Percentiles rank a stretch among this genome's conserved stretches.
phyloP scores from a whole-genome alignment of 371 early-diverging fungal genomes.

The Lichtheimia ramosa region DNA sequence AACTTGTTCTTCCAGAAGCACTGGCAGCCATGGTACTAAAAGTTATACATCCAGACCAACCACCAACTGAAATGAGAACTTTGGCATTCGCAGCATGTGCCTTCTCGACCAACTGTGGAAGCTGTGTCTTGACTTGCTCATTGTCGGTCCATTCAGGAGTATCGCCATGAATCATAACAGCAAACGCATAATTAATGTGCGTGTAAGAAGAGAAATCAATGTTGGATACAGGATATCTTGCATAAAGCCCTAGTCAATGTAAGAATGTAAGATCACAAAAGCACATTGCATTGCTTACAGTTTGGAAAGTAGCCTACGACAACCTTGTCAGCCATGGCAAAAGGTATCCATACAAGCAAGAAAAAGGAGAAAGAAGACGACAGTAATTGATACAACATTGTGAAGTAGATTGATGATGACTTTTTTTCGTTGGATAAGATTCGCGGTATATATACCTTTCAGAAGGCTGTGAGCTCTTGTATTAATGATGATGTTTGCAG shows the following conservation, averaged over 20 bases:
- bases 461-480: too few relatives aligned
- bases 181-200: slow-evolving; percentile 61
- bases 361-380: too few relatives aligned
- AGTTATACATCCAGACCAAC: slow-evolving; percentile 70
- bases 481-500: too few relatives aligned
- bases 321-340: slow-evolving; percentile 17
- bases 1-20: slow-evolving; percentile 31
- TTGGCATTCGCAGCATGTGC: slow-evolving; percentile 52
- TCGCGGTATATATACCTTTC: too few relatives aligned
- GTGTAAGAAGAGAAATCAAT: slow-evolving; percentile 49
- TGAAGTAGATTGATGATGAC: too few relatives aligned
- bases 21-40: slow-evolving; percentile 52
- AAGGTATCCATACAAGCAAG: too few relatives aligned
- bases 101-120: slow-evolving; percentile 34
- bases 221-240: slow-evolving; percentile 31
- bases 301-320: slow-evolving; percentile 43
- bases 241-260: slow-evolving; percentile 25
- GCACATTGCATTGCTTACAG: slow-evolving; percentile 22
- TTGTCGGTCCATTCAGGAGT: slow-evolving; percentile 37
- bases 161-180: slow-evolving; percentile 24
- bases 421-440: too few relatives aligned
- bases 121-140: slow-evolving; percentile 13
- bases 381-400: too few relatives aligned
- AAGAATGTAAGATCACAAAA: neutral
- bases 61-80: slow-evolving; percentile 60